Evolutionary conservation across 2,329 filamentous ascomycete genomes (phyloP).

Genomic region (Fusarium buxicola): DNA sequence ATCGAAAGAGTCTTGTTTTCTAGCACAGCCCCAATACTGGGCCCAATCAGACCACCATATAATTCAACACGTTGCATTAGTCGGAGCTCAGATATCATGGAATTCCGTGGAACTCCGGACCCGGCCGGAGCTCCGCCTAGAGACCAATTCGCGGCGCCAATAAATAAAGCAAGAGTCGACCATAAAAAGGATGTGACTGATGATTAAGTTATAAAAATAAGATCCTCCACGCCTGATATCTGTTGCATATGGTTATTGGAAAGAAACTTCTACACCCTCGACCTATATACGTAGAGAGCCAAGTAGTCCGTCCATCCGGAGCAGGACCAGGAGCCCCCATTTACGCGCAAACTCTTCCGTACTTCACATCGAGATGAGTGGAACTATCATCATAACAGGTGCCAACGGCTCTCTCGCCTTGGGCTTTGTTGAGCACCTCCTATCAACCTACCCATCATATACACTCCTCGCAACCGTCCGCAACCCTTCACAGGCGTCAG

Average conservation of each 20-base stretch:
- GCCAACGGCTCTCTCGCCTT: constrained; percentile 52
- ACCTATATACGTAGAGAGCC: not conserved
- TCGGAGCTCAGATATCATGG: not conserved
- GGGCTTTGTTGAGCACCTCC: constrained; percentile 24
- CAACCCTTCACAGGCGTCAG: constrained; percentile 42
- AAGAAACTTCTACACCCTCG: no score
- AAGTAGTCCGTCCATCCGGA: not conserved
- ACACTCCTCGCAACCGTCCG: constrained; percentile 51
- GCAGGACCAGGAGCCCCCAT: not conserved
- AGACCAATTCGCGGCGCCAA: not conserved
- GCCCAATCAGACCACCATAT: no score
- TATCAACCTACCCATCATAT: constrained; percentile 28
- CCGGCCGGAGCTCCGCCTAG: constrained; percentile 13
- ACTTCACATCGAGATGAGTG: constrained; percentile 39
- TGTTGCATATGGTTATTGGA: no score
- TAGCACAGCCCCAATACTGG: no score
- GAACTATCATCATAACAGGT: constrained; percentile 52
- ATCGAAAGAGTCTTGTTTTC: no score
- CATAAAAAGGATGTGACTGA: no score
- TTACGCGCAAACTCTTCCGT: not conserved
- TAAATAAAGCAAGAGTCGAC: not conserved
- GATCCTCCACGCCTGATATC: no score
- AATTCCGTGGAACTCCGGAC: constrained; percentile 35
- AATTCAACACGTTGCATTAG: no score
- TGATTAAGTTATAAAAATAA: not conserved